Base-by-base conservation (phyloP, 2,329 filamentous ascomycete genomes). In the Calonectria ilicicola region DNA sequence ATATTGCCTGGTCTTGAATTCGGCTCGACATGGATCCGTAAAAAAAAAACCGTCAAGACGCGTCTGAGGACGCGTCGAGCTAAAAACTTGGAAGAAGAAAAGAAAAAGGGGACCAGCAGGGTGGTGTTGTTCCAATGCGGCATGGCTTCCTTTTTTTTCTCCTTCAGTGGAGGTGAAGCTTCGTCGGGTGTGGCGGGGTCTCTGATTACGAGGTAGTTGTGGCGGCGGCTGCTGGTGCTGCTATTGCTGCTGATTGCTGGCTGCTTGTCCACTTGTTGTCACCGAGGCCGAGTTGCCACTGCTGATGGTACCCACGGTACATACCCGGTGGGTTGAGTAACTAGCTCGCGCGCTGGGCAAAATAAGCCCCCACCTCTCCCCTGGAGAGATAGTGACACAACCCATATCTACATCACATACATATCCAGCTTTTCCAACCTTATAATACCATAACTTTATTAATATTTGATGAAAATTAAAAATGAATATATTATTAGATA, bases 21-120 rank as follows among this genome's bases (percentile, higher is more conserved):
- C 38, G 58, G 58, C 38, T 63, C 15, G 58, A 15, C 58, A 63
- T 42, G 35, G 40, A 42, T 63, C 58, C 58, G 58, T 63, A 26
- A 42, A 42, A 56, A 35, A 44, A 63, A 27, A 63, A 63, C 58
- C 38, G 58, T 46, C 58, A n/a, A 44, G 53, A 71, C 69, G 69
- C 69, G 69, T 62, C 44, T 47, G n/a, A 44, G 12, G 15, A 71
- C 69, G 69, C 69, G 69, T 64, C 69, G 53, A 67, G 53, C 63
- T 67, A 70, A 67, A 49, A 21, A 58, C 26, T 10, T 26, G 29
- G 42, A 35, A 66, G 17, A 62, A 44, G 26, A 51, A 62, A 66
- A 38, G 49, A 66, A 53, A 60, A 23, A 58, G 53, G 68, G 49
- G 40, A 62, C 44, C 42, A n/a, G 26, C 60, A 35, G 42, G 42